Base-by-base conservation (phyloP, 768 basidiomycete genomes). In the Serpula lacrymans region DNA sequence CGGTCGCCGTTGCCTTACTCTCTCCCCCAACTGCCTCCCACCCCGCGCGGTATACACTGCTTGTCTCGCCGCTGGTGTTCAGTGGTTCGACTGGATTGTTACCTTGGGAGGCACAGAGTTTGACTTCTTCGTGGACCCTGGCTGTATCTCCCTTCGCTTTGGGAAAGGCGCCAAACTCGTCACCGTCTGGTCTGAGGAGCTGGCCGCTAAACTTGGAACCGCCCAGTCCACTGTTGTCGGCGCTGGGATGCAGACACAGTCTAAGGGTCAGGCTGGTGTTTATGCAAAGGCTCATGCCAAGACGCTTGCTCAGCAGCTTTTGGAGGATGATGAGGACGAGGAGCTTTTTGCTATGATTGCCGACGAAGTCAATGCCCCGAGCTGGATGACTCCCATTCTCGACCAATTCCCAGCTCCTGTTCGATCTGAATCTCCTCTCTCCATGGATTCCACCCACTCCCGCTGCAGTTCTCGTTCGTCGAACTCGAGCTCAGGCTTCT, bases 1-100 rank as follows among this genome's bases (percentile, higher is more conserved):
- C 14, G 80, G 79, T 36, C 80, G 79, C 42, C 84, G 87, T 53
- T 84, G 80, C 66, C 77, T 88, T 51, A 74, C 82, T 39, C 72
- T 90, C 40, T 82, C 86, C 4, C 84, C 84, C 9, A 55, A 63
- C 46, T 76, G 77, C 51, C 71, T 80, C 2, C 88, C 88, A 17
- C 86, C 88, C 31, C 78, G 81, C 28, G 68, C 78, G 51, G 69
- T 89, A 53, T 80, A 87, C 65, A 64, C 77, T 39, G 82, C 86
- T 11, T 88, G 87, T 62, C 66, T 80, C 40, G 69, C 78, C 17
- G 69, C 82, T 27, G 77, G 77, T 43, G 72, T 89, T 23, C 82
- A 85, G 53, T 90, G 88, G 88, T 80, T 80, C 43, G 78, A 85
- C 57, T 90, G 88, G 88, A 84, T 88, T 39, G 51, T 71, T 33